Evolutionary conservation across 495 filamentous ascomycete genomes (phyloP).

Genomic region (Aspergillus wentii): DNA sequence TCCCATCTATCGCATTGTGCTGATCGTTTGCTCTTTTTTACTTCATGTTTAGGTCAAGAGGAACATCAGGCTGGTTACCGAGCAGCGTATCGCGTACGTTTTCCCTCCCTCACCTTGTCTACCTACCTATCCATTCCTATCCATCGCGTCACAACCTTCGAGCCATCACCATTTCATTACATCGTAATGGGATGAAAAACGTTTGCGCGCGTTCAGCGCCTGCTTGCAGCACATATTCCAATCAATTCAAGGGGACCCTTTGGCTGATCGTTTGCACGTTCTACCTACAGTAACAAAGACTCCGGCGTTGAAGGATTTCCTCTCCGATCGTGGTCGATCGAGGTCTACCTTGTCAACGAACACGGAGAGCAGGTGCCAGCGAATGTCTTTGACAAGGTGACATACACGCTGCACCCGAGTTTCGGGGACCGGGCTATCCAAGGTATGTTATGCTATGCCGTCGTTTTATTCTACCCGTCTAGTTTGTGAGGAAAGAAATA

Average conservation of each 20-base stretch:
- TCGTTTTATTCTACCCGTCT: no score
- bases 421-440: constrained; percentile 77
- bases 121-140: background rate
- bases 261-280: constrained; percentile 15
- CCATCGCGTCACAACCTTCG: no score
- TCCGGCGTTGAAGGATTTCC: constrained; percentile 83
- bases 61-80: constrained; percentile 84
- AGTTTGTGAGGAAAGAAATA: no score
- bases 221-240: no score
- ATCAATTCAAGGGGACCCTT: no score
- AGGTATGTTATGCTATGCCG: constrained; percentile 47
- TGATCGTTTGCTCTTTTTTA: constrained; percentile 5
- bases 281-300: constrained; percentile 50
- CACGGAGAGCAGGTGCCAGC: constrained; percentile 66
- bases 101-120: constrained; percentile 7
- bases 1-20: background rate
- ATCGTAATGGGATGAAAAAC: no score
- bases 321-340: constrained; percentile 69
- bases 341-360: constrained; percentile 56
- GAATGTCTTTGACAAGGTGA: constrained; percentile 81
- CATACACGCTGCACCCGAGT: constrained; percentile 88
- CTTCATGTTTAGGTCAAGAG: constrained; percentile 64
- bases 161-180: constrained; percentile 5
- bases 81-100: constrained; percentile 82
- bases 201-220: no score